phyloP scores from a whole-genome alignment of 345 rosid genomes.

The Dimocarpus longan region DNA sequence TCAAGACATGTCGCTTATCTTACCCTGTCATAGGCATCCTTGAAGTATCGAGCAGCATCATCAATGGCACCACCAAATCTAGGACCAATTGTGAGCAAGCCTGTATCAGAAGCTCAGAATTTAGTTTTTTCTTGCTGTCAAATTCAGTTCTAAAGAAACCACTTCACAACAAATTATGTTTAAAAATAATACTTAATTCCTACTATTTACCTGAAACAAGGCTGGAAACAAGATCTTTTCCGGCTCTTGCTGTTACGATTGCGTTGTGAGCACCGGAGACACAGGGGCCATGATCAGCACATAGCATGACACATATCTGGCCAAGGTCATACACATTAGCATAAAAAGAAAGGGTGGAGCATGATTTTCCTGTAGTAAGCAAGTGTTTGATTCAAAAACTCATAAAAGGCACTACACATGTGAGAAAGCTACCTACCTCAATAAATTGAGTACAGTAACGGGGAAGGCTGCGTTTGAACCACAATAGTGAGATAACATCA shows the following conservation, averaged over 20 bases:
- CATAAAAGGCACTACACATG: not conserved
- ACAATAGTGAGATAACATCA: constrained; percentile 91
- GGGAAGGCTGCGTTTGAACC: constrained; percentile 99
- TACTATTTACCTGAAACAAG: constrained; percentile 72
- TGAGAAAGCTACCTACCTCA: constrained; percentile 55
- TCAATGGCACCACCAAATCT: constrained; percentile 99
- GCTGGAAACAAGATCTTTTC: constrained; percentile 97
- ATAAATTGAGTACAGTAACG: constrained; percentile 91
- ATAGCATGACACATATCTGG: constrained; percentile 95
- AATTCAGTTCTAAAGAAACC: not conserved
- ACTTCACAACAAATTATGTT: not conserved
- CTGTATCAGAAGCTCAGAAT: constrained; percentile 43
- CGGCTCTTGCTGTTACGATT: constrained; percentile 97
- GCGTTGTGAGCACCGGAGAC: constrained; percentile 98
- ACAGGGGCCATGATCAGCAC: constrained; percentile 98
- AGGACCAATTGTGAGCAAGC: constrained; percentile 95
- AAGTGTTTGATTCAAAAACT: not conserved
- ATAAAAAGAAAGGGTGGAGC: not conserved
- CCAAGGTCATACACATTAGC: constrained; percentile 23
- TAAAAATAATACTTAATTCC: constrained; percentile 5
- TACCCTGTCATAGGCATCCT: constrained; percentile 94
- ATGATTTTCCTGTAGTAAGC: not conserved
- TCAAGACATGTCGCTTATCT: constrained; percentile 15
- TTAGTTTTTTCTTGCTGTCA: constrained; percentile 8
- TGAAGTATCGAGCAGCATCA: constrained; percentile 95